Percentiles rank a stretch among this genome's conserved stretches.
Conservation (phyloP, 345 rosid species). For the Abelmoschus esculentus region DNA sequence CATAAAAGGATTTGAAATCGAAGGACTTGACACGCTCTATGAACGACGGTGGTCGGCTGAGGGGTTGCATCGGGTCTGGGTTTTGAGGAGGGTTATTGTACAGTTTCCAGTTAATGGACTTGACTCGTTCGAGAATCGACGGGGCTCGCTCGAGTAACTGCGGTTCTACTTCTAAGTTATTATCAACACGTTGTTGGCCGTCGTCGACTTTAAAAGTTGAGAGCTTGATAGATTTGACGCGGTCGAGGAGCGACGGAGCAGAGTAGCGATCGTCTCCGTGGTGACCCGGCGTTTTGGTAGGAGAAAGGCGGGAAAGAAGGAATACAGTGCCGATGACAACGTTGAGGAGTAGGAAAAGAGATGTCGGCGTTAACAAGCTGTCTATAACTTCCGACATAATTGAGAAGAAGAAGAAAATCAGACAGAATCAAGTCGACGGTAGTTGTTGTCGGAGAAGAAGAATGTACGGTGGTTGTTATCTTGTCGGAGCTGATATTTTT, state of each 20-base stretch:
- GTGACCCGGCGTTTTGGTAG: not conserved
- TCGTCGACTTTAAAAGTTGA: not conserved
- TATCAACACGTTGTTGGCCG: not conserved
- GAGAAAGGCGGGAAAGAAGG: not conserved
- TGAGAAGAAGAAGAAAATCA: not conserved
- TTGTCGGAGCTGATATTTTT: not conserved
- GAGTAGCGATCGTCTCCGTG: not conserved
- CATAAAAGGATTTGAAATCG: slow-evolving; percentile 9
- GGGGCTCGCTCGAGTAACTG: slow-evolving; percentile 20
- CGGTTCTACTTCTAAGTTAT: not conserved
- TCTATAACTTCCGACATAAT: not conserved
- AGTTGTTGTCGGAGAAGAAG: not conserved
- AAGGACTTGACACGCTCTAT: slow-evolving; percentile 14
- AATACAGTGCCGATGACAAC: not conserved
- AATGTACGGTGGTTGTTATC: not conserved
- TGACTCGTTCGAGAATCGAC: slow-evolving; percentile 53
- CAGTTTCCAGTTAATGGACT: slow-evolving; percentile 41
- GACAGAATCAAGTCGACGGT: not conserved
- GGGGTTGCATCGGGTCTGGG: slow-evolving; percentile 13
- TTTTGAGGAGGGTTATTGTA: slow-evolving; percentile 29
- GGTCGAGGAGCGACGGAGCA: not conserved
- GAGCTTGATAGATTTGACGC: not conserved
- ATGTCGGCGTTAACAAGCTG: not conserved
- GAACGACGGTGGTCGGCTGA: slow-evolving; percentile 11
- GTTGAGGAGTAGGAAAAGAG: not conserved